Percentiles rank a stretch among this genome's conserved stretches.
These are phyloP conservation scores for Chalciporus chontae DNA, from an alignment of 768 basidiomycete genomes.

Conservation along the genomic window DNA sequence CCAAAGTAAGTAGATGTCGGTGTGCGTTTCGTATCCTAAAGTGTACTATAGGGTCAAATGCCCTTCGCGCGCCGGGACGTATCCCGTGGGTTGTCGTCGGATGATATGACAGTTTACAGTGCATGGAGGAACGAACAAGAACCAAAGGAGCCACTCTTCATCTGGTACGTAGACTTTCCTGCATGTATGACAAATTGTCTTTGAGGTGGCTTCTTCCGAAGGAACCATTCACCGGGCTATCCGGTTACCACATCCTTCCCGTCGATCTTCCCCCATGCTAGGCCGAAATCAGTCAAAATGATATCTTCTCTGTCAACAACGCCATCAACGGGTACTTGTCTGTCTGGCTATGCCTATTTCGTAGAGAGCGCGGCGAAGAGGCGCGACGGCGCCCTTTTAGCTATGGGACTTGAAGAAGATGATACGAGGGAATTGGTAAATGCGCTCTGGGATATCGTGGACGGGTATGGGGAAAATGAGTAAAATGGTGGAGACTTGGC, in stretches of 20 bases:
- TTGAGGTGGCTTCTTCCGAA: constrained; percentile 23
- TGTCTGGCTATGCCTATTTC: constrained; percentile 51
- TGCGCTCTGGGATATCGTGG: constrained; percentile 58
- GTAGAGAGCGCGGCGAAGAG: constrained; percentile 43
- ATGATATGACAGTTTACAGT: constrained; percentile 36
- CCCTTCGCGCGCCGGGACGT: constrained; percentile 49
- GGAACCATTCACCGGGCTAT: constrained; percentile 48
- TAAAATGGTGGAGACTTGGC: constrained; percentile 19
- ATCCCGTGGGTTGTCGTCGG: constrained; percentile 53
- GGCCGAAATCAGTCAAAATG: constrained; percentile 18
- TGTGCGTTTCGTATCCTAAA: background rate
- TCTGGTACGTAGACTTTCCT: constrained; percentile 33
- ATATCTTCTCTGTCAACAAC: constrained; percentile 49
- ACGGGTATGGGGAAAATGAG: constrained; percentile 34
- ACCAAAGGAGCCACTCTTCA: constrained; percentile 30
- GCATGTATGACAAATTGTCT: background rate
- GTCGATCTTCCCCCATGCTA: constrained; percentile 32
- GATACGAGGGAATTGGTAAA: constrained; percentile 55
- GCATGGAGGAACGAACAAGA: constrained; percentile 34
- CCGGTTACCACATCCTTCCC: constrained; percentile 64
- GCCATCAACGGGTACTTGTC: constrained; percentile 35
- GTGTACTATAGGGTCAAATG: constrained; percentile 12
- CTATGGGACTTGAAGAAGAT: constrained; percentile 47
- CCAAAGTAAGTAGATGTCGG: constrained; percentile 15
- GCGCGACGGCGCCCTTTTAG: constrained; percentile 31